Base-by-base conservation (phyloP, 306 rosid genomes). In the Glycyrrhiza uralensis region DNA sequence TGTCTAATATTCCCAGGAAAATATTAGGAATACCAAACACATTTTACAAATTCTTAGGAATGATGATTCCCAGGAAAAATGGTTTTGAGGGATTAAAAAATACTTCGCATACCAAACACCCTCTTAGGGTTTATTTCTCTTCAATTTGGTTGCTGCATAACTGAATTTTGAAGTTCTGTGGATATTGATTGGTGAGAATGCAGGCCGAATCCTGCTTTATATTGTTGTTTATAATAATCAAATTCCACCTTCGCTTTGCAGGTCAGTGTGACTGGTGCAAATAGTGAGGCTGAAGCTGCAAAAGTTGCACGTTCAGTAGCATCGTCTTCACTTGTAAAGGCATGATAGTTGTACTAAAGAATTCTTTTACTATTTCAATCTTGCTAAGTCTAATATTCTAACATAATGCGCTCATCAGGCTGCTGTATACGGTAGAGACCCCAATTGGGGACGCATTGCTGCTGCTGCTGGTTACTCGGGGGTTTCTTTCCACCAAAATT, bases 381-480 rank as follows among this genome's bases (percentile, higher is more conserved):
- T 36, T 20, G 60, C 52, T 1, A 63, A 6, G 33, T 51, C 57
- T 75, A 58, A 65, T 71, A 17, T 42, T 24, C 61, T 64, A n/a
- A 36, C 38, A 42, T 51, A 57, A 41, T 73, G 36, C 77, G 36
- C 77, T 76, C 55, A 65, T 61, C 86, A 93, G 96, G 90, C 98
- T 38, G 96, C 98, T 54, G 79, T 90, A 51, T 90, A 88, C 52
- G 98, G 98, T 29, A 84, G 97, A 88, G 99, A 89, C 72, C 97
- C 99, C 38, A 91, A 94, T 20, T 94, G 99, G 99, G 99, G 99
- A 58, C 96, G 97, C 61, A 91, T 94, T 36, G 99, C 97, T 19
- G 82, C 83, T 20, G 97, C 99, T 17, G 96, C 99, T 22, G 99
- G 97, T 50, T 89, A 89, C 78, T 85, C 97, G 0, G 99, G 99